These are phyloP conservation scores for Vanilla planifolia DNA, from an alignment of 106 monocot species.

Conservation along the genomic window DNA sequence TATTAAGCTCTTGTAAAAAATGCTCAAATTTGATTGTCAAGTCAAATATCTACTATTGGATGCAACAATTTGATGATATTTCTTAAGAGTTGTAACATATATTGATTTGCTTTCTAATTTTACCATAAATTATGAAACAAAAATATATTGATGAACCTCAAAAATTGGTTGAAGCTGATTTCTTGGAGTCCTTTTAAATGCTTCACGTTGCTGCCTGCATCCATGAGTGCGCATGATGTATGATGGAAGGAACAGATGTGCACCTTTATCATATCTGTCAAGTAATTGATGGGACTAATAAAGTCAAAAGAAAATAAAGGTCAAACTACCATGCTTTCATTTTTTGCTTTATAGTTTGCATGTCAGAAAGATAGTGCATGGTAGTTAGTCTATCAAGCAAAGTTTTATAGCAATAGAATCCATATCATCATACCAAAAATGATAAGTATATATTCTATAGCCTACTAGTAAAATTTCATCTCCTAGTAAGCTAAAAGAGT, in stretches of 20 bases:
- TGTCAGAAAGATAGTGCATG: neutral
- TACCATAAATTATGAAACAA: neutral
- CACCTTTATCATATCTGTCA: constrained; percentile 80
- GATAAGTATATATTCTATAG: neutral
- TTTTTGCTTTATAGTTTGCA: neutral
- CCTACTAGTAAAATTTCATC: no score
- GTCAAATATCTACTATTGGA: no score
- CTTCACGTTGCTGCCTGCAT: constrained; percentile 65
- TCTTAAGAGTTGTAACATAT: neutral
- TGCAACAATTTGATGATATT: neutral
- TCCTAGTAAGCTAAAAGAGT: neutral
- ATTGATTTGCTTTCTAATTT: constrained; percentile 1
- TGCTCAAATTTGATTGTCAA: no score
- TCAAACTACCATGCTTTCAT: neutral
- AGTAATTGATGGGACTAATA: neutral
- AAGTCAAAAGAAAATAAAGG: neutral
- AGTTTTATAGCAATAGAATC: neutral
- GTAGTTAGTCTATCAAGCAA: neutral
- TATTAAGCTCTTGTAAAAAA: no score
- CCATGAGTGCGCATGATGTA: constrained; percentile 83
- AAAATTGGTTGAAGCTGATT: constrained; percentile 60
- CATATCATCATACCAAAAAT: neutral
- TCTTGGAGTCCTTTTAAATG: constrained; percentile 59
- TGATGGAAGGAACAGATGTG: constrained; percentile 72
- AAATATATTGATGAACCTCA: constrained; percentile 38